Evolutionary conservation across 2,329 filamentous ascomycete species (phyloP), one percentile per base, ranked within the genome.

Genomic region (Epichloe festucae): DNA sequence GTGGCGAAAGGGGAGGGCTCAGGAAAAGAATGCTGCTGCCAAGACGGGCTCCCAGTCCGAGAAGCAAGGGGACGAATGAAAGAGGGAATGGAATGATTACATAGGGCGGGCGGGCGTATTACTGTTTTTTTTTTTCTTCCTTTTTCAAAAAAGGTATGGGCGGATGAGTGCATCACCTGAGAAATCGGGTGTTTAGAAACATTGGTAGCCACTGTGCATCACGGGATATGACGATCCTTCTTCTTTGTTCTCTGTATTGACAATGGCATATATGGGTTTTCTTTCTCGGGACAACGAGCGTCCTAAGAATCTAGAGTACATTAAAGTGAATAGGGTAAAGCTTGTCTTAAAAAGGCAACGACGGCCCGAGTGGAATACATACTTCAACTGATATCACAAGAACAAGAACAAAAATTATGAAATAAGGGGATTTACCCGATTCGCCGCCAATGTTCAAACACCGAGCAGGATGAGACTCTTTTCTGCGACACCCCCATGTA

Each of bases 1-100:
- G 66, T 85, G 74, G 61, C 70, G 68, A 15, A 71, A 75, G 58
- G 75, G 75, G 48, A 65, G 63, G 42, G 54, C 59, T 11, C 11
- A 46, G 2, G 40, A 52, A 21, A 57, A 63, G 39, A 58, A 60
- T 17, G 53, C 60, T 19, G 44, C 56, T 21, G 44, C 56, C 50
- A 63, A 62, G 35, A 3, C 40, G 45, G 43, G 36, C 5, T 39
- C 31, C 8, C 36, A 23, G n/a, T 5, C 15, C 6, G 34, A 50
- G 11, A 21, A 52, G 44, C 39, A 49, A 27, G 46, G 46, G 40
- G 51, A 23, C 8, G 21, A 36, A 19, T 42, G 42, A 14, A 23
- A 42, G 19, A 31, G 8, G 27, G 8, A 10, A 31, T 31, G 3
- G 3, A 31, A 31, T 10, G 27, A 10, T 31, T 1, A 10, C 3